A percentile compares a stretch with the other conserved stretches of the same genome.
These are phyloP conservation scores for Candida maris DNA, from an alignment of 805 yeast species.

Conservation along the genomic window DNA sequence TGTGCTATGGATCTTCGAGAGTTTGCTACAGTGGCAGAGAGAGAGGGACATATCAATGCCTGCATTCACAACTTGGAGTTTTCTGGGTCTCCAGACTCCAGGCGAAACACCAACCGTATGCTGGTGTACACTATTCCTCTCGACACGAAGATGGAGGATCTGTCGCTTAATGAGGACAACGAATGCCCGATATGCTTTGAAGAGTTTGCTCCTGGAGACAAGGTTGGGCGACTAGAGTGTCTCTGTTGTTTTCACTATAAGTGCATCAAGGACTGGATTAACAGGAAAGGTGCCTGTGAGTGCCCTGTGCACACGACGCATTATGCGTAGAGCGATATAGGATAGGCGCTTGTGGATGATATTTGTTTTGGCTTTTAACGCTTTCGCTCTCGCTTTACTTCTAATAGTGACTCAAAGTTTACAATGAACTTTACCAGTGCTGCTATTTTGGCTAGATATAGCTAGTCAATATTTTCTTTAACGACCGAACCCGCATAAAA, in stretches of 20 bases:
- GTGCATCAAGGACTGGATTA: slow-evolving; percentile 91
- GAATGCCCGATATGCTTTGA: slow-evolving; percentile 96
- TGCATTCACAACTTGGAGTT: slow-evolving; percentile 64
- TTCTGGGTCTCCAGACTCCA: slow-evolving; percentile 57
- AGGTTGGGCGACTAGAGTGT: slow-evolving; percentile 90
- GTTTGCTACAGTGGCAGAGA: slow-evolving; percentile 29
- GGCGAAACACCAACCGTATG: slow-evolving; percentile 72
- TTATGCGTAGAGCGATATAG: too few relatives aligned
- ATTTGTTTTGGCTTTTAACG: too few relatives aligned
- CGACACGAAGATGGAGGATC: slow-evolving; percentile 28
- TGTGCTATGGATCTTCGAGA: slow-evolving; percentile 31
- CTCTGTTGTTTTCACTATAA: slow-evolving; percentile 88
- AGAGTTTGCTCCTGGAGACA: slow-evolving; percentile 79
- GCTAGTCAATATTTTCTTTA: too few relatives aligned
- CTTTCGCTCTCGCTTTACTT: too few relatives aligned
- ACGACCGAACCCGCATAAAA: too few relatives aligned
- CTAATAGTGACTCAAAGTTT: too few relatives aligned
- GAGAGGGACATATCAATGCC: slow-evolving; percentile 64
- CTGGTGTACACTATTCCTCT: slow-evolving; percentile 62
- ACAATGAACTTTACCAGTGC: too few relatives aligned
- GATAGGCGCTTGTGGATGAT: too few relatives aligned
- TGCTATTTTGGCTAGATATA: too few relatives aligned
- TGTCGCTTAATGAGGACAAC: slow-evolving; percentile 38
- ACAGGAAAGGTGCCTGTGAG: slow-evolving; percentile 76
- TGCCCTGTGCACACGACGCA: slow-evolving; percentile 78